Base-by-base conservation (phyloP, 1,284 basidiomycete species). In the Sanguinoderma infundibulare region DNA sequence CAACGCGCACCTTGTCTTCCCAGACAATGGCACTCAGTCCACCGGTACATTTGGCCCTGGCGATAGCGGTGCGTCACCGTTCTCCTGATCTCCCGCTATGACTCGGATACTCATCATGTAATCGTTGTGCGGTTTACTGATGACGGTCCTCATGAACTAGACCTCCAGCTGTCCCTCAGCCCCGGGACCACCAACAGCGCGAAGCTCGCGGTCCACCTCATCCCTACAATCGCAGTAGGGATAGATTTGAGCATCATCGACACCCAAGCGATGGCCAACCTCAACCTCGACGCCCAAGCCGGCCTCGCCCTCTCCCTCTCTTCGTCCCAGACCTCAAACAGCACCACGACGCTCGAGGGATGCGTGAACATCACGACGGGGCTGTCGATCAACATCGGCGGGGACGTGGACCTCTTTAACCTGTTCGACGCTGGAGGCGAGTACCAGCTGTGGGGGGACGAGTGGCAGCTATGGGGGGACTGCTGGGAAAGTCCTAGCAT, bases 251-350 rank as follows among this genome's bases (percentile, higher is more conserved):
- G 65, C 6, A 70, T 69, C 24, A 44, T 69, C 3, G 42, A 46
- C 42, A 74, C 73, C 0, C 53, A 74, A 4, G 76, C 80, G 14
- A 67, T 69, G 1, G 67, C 82, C 14, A 81, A 78, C 71, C 63
- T 83, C 28, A 71, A 76, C 17, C 69, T 83, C 36, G 82, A 84
- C 61, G 73, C 77, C 5, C 75, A 72, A 40, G 80, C 79, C 0
- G 70, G 69, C 12, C 70, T 83, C 63, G 66, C 60, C 12, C 67
- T 73, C 28, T 55, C 61, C 9, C 54, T 69, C 2, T 59, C 32
- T 62, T 58, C 9, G 62, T 64, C 6, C 62, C 67, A 10, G 42
- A 62, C 12, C 12, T 2, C 42, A 28, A 26, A 26, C 42, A 34
- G 14, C 34, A 34, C 22, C 28, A 8, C n/a, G 10, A 12, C 36